These are phyloP conservation scores for Elaeis guineensis DNA, from an alignment of 176 grass and related monocot species.

Conservation along the genomic window DNA sequence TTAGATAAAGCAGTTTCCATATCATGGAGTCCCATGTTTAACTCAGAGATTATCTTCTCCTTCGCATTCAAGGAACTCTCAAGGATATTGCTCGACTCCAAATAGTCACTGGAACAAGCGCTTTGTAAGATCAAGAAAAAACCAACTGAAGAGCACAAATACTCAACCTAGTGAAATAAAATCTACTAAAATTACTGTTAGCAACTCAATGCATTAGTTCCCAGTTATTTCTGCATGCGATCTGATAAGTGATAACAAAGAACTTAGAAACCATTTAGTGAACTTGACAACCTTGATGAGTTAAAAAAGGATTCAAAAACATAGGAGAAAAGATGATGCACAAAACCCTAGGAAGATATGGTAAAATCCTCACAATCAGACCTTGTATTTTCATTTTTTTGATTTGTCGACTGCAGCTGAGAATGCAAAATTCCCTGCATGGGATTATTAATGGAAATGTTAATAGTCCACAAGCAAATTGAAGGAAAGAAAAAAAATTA, in stretches of 20 bases:
- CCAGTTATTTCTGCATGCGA: no score
- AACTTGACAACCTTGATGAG: no score
- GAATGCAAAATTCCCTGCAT: conserved; percentile 71
- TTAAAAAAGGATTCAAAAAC: no score
- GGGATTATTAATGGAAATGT: neutral
- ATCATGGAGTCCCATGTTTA: conserved; percentile 87
- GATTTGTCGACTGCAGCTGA: conserved; percentile 79
- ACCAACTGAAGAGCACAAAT: conserved; percentile 10
- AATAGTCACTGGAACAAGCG: conserved; percentile 54
- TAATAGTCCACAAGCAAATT: no score
- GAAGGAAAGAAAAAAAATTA: conserved; percentile 2
- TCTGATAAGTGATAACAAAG: no score
- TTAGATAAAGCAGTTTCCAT: conserved; percentile 73
- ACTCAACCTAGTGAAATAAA: no score
- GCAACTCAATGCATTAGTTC: no score
- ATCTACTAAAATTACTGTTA: no score
- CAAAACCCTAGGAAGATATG: no score
- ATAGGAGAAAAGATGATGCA: no score
- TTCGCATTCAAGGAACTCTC: conserved; percentile 93
- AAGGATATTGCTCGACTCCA: conserved; percentile 84
- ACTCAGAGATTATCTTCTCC: conserved; percentile 98
- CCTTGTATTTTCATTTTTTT: conserved; percentile 58
- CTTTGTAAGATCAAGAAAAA: conserved; percentile 3
- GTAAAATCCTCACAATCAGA: conserved; percentile 1
- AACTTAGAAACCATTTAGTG: no score